Percentiles rank a stretch among this genome's conserved stretches.
Evolutionary conservation across 208 protist genomes (phyloP).

Genomic region (Zelonia costaricensis): DNA sequence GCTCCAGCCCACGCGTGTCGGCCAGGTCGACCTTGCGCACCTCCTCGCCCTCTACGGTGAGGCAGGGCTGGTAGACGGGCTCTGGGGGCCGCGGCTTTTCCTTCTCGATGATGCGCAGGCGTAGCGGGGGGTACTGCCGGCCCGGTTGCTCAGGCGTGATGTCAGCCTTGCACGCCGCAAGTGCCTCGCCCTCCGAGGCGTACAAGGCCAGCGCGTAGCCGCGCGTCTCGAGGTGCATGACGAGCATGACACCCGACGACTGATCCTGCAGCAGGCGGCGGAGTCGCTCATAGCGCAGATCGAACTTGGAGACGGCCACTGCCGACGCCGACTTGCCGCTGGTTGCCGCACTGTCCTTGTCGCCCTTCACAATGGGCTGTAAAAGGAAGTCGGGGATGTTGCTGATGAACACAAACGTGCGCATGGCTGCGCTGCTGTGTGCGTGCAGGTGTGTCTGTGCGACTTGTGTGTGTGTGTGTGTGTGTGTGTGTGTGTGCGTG

Average conservation of each 20-base stretch:
- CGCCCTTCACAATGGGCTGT: conserved; percentile 41
- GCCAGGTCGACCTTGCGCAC: conserved; percentile 71
- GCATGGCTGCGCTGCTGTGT: conserved; percentile 19
- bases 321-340: background rate
- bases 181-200: conserved; percentile 78
- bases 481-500: conserved; percentile 6
- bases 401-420: conserved; percentile 89
- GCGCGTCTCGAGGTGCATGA: conserved; percentile 81
- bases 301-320: conserved; percentile 34
- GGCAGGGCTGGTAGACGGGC: conserved; percentile 77
- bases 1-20: conserved; percentile 70
- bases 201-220: conserved; percentile 83
- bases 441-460: conserved; percentile 2
- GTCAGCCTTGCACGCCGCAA: conserved; percentile 76
- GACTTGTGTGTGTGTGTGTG: background rate
- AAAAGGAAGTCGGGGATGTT: conserved; percentile 81
- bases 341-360: conserved; percentile 2
- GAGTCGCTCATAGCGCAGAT: conserved; percentile 85
- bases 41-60: conserved; percentile 63
- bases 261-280: conserved; percentile 72
- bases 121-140: conserved; percentile 43
- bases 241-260: conserved; percentile 84
- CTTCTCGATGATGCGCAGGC: conserved; percentile 72
- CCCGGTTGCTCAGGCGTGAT: conserved; percentile 47
- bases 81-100: conserved; percentile 66